A percentile compares a stretch with the other conserved stretches of the same genome.
Conservation (phyloP, 1,284 basidiomycete genomes). For the Xerocomus minutiporus region DNA sequence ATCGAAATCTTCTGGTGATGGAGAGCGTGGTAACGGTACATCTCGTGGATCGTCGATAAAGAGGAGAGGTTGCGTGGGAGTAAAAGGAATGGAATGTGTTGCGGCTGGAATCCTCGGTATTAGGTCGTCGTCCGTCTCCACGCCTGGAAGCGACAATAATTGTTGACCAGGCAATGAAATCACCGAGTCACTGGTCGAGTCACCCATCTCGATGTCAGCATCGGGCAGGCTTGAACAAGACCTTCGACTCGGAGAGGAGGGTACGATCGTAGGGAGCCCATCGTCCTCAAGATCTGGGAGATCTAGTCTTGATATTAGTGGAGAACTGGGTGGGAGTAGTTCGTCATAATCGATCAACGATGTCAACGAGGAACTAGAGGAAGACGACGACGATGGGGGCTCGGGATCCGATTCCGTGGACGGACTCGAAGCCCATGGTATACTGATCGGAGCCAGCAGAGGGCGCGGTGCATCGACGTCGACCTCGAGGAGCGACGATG, state of each 20-base stretch:
- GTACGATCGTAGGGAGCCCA: constrained; percentile 20
- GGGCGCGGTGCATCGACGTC: constrained; percentile 19
- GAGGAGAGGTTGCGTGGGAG: constrained; percentile 29
- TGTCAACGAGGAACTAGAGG: constrained; percentile 12
- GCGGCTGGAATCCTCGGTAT: constrained; percentile 21
- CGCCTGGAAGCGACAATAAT: constrained; percentile 36
- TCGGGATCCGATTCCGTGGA: constrained; percentile 15
- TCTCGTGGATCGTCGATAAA: constrained; percentile 41
- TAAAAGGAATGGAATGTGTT: constrained; percentile 14
- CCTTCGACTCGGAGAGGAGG: constrained; percentile 34
- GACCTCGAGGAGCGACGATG: constrained; percentile 26
- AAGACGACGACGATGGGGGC: constrained; percentile 7
- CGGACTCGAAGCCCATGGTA: constrained; percentile 19
- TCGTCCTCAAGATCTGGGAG: constrained; percentile 34
- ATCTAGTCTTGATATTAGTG: constrained; percentile 27
- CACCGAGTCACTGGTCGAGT: constrained; percentile 9
- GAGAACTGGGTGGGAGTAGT: constrained; percentile 24
- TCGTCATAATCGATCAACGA: constrained; percentile 27
- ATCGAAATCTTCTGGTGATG: constrained; percentile 43
- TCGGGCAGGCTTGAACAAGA: constrained; percentile 33
- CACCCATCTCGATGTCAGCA: constrained; percentile 21
- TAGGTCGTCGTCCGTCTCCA: constrained; percentile 36
- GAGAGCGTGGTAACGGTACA: constrained; percentile 39
- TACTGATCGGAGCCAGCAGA: constrained; percentile 17
- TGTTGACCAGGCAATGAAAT: constrained; percentile 17